Evolutionary conservation across 1,139 yeast genomes (phyloP), one percentile per base, ranked within the genome.

Genomic region (Yamadazyma triangularis): DNA sequence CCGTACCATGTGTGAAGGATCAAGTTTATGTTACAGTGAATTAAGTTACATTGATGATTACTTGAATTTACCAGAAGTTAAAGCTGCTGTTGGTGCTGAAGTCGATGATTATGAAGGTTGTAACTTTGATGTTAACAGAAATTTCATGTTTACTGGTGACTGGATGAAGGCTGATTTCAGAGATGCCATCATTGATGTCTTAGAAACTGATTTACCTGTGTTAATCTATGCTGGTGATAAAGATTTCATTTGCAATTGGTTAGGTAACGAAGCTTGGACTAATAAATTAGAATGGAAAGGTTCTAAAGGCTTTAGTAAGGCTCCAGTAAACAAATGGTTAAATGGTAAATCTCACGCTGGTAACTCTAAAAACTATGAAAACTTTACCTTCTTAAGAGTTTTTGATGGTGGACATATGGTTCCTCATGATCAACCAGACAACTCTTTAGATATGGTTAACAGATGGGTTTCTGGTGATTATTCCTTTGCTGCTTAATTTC

Each of bases 61-160:
- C 47, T 58, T 62, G 50, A 62, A 62, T 40, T 47, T 49, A 32
- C 62, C 58, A 19, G 59, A 51, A 32, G 69, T 62, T 25, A 81
- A 79, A 64, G 77, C 73, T 42, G 91, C 89, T 25, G 70, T 91
- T 36, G 98, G 98, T 38, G 96, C 93, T 26, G 96, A 89, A 60
- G 94, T 87, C 37, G 91, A 83, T 33, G 58, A 65, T 30, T 91
- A 80, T 60, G 80, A 81, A 56, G 77, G 88, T 24, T 91, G 98
- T 70, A 87, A 86, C 68, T 76, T 80, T 54, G 91, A 83, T 48
- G 74, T 86, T 45, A 81, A 81, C 72, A 75, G 85, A 56, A 82
- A 81, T 70, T 89, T 89, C 58, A 55, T 82, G 50, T 79, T 85
- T 54, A 86, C 87, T 20, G 91, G 95, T 51, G 95, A 86, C 59